Conservation (phyloP, 2,329 filamentous ascomycete genomes). For the Malbranchea zuffiana region DNA sequence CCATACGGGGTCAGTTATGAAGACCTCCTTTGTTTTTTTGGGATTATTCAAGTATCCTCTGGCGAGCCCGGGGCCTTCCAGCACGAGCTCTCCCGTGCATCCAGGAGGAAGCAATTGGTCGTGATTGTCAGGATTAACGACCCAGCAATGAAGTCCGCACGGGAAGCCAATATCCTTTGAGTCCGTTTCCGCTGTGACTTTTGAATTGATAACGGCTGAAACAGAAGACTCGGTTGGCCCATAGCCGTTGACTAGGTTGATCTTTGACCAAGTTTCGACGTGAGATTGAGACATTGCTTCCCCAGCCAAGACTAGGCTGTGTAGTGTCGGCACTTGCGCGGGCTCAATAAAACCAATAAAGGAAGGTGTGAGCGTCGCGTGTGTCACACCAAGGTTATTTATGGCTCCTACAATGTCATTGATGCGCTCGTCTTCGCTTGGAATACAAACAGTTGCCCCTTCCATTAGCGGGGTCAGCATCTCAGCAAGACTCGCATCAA, state of each 20-base stretch:
- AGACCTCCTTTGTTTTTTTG: slow-evolving; percentile 47
- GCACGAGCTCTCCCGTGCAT: slow-evolving; percentile 28
- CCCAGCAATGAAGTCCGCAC: slow-evolving; percentile 28
- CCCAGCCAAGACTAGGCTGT: slow-evolving; percentile 35
- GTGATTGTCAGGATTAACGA: slow-evolving; percentile 32
- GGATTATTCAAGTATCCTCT: slow-evolving; percentile 51
- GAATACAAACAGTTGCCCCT: slow-evolving; percentile 51
- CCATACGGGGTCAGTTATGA: slow-evolving; percentile 48
- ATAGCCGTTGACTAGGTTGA: slow-evolving; percentile 34
- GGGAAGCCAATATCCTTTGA: slow-evolving; percentile 28
- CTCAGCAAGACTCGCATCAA: slow-evolving; percentile 46
- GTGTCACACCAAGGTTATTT: slow-evolving; percentile 42
- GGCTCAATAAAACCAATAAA: slow-evolving; percentile 42
- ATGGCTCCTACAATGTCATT: slow-evolving; percentile 43
- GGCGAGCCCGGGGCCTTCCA: slow-evolving; percentile 46
- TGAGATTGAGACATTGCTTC: slow-evolving; percentile 40
- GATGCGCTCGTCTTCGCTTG: slow-evolving; percentile 39
- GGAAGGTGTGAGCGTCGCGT: slow-evolving; percentile 50
- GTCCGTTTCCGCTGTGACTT: slow-evolving; percentile 23
- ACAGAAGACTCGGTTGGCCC: slow-evolving; percentile 36
- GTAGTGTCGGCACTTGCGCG: slow-evolving; percentile 34
- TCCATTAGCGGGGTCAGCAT: slow-evolving; percentile 44
- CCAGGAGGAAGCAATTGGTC: slow-evolving; percentile 34
- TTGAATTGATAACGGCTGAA: slow-evolving; percentile 25
- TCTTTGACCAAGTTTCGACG: slow-evolving; percentile 28